Base-by-base conservation (phyloP, 148 eudicot species). In the Rhododendron griersonianum region DNA sequence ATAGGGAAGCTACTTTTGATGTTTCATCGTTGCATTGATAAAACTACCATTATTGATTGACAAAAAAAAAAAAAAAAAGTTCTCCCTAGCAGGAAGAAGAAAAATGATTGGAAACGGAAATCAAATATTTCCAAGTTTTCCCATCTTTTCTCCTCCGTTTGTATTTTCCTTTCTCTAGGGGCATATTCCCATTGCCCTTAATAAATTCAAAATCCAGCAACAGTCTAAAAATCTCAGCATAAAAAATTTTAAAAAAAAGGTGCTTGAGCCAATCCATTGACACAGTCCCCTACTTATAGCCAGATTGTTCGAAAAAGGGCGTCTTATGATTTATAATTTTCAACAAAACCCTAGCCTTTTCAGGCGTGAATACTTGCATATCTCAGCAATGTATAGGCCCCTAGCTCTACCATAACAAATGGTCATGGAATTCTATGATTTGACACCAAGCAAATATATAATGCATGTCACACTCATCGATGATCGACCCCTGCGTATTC, bases 221-320 rank as follows among this genome's bases (percentile, higher is more conserved):
- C 23, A 63, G 69, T 63, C 69, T 63, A 4, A 63, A 23, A 63
- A 7, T 57, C 21, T 57, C n/a, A 19, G 21, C n/a, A 59, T 7
- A 2, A 33, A 33, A 1, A 16, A 16, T n/a, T n/a, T n/a, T n/a
- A n/a, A 18, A 71, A 30, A 71, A 33, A 5, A 35, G 1, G 1
- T 73, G 44, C 16, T 74, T 14, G 79, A 37, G n/a, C n/a, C 79
- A 75, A 75, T 75, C 79, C 79, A 75, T 37, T 61, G 84, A 23
- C 21, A 82, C 47, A 65, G 48, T 57, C 33, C 33, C 25, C 48
- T 45, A 82, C 23, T 39, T 28, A 44, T 81, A 61, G 84, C 51
- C 51, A 82, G 51, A 61, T 59, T 76, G 0, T 37, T 4, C 6
- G 23, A 13, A 51, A 50, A 39, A 41, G 35, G 0, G 7, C 65